phyloP scores from a whole-genome alignment of 257 asterid species.

The Nicotiana sylvestris region DNA sequence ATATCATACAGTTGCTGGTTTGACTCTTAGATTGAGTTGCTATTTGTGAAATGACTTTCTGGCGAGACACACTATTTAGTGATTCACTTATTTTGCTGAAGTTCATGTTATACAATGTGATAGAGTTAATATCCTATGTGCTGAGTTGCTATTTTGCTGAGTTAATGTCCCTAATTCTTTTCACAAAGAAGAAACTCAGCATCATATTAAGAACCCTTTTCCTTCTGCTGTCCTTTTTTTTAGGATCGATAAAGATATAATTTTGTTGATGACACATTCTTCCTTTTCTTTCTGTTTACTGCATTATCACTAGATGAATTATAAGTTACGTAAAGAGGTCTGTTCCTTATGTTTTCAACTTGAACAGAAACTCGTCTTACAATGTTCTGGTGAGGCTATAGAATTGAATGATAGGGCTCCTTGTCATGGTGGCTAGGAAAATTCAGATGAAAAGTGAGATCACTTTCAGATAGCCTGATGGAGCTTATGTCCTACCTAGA shows the following conservation, averaged over 20 bases:
- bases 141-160: too few relatives aligned
- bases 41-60: background rate
- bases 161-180: background rate
- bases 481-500: background rate
- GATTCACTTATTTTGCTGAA: background rate
- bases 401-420: background rate
- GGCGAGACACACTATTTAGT: background rate
- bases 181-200: background rate
- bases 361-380: background rate
- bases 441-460: background rate
- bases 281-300: background rate
- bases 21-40: background rate
- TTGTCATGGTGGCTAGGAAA: background rate
- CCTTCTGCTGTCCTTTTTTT: background rate
- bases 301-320: background rate
- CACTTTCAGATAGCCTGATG: background rate
- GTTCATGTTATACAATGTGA: background rate
- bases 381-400: background rate
- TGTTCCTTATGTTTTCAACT: background rate
- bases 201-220: background rate
- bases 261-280: background rate
- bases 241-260: background rate
- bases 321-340: background rate
- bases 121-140: background rate
- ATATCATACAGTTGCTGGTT: background rate